A percentile compares a stretch with the other conserved stretches of the same genome.
phyloP scores from a whole-genome alignment of 2,329 filamentous ascomycete genomes.

The Diplodia sapinea region DNA sequence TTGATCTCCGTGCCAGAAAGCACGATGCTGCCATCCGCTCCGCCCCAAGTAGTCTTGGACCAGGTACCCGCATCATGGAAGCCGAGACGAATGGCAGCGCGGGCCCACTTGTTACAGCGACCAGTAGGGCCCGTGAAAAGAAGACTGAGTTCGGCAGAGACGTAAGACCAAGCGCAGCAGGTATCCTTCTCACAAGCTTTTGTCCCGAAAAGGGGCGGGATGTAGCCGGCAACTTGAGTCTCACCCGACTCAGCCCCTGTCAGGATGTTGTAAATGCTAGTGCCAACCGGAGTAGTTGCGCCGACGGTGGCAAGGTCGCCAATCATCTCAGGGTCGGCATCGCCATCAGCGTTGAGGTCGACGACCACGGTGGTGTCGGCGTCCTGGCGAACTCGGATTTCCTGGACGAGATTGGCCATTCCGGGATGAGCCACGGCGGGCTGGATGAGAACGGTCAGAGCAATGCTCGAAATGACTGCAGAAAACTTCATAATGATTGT shows the following conservation, averaged over 20 bases:
- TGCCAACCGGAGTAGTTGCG: slow-evolving; percentile 33
- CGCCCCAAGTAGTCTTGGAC: slow-evolving; percentile 44
- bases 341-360: slow-evolving; percentile 21
- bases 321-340: slow-evolving; percentile 42
- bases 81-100: slow-evolving; percentile 41
- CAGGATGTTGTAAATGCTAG: slow-evolving; percentile 42
- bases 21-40: slow-evolving; percentile 51
- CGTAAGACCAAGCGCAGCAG: slow-evolving; percentile 46
- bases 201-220: slow-evolving; percentile 35
- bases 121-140: slow-evolving; percentile 38
- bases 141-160: slow-evolving; percentile 41
- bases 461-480: slow-evolving; percentile 33
- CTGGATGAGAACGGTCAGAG: slow-evolving; percentile 34
- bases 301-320: slow-evolving; percentile 45
- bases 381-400: slow-evolving; percentile 9
- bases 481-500: slow-evolving; percentile 36
- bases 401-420: slow-evolving; percentile 32
- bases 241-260: slow-evolving; percentile 39
- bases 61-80: slow-evolving; percentile 46
- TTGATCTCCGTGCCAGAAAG: slow-evolving; percentile 46
- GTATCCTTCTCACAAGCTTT: slow-evolving; percentile 44
- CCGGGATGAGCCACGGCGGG: slow-evolving; percentile 35
- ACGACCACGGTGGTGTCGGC: slow-evolving; percentile 29
- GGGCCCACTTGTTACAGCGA: slow-evolving; percentile 40
- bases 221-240: slow-evolving; percentile 36